Base-by-base conservation (phyloP, 2,329 filamentous ascomycete genomes). In the Arachnomyces sp. region DNA sequence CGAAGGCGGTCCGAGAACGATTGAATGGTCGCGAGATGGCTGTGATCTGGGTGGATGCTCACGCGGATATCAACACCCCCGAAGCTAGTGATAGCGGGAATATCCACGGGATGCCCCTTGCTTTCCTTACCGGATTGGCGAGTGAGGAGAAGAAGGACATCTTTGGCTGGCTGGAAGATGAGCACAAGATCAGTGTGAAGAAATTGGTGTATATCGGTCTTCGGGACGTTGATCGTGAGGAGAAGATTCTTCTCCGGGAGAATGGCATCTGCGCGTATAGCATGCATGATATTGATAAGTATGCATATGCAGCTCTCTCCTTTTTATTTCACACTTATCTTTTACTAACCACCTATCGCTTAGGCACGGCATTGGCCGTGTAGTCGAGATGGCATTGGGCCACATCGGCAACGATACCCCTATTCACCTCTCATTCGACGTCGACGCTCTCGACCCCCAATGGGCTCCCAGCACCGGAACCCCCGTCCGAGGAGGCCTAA, bases 141-240 rank as follows among this genome's bases (percentile, higher is more conserved):
- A 79, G 70, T 51, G 86, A 88, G 54, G 77, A 86, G 35, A 72
- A 77, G 41, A 76, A 82, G 46, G 84, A 92, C 55, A 78, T 84
- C 44, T 96, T 98, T 67, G 89, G 88, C 43, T 98, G 92, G 92
- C 63, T 98, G 50, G 68, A 79, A 57, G 75, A 84, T 45, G 63
- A 69, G 34, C 63, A 69, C 39, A 51, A 52, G 35, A 63, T 84
- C 45, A 90, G 75, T 63, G 65, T 82, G 42, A 82, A 77, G 63
- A 96, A 96, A 73, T 72, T 98, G 44, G 92, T 98, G 28, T 98
- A 98, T 67, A 98, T 98, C 60, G 92, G 89, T 25, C 73, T 98
- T 55, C 76, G 92, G 31, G 92, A 96, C 59, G 88, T 96, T 21
- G 92, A 98, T 61, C 66, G 77, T n/a, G 86, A 80, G 31, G 92